phyloP scores from a whole-genome alignment of 768 basidiomycete genomes.

The Strobilomyces confusus region DNA sequence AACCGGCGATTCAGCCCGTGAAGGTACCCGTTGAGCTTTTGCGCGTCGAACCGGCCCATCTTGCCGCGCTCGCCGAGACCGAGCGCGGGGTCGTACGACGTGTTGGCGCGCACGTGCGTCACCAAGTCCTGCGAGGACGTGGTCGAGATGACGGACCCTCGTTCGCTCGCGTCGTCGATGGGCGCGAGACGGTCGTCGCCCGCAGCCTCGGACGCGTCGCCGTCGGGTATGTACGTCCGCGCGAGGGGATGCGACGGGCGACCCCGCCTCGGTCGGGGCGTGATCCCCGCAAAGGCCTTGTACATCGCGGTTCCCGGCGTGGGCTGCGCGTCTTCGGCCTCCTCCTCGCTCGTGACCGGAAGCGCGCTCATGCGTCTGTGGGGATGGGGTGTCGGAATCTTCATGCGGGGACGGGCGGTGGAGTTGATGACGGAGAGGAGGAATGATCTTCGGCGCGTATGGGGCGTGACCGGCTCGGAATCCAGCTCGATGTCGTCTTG shows the following conservation, averaged over 20 bases:
- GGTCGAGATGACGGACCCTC: slow-evolving; percentile 73
- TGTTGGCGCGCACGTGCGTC: slow-evolving; percentile 72
- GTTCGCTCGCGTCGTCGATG: slow-evolving; percentile 47
- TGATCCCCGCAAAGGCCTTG: slow-evolving; percentile 59
- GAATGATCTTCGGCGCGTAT: slow-evolving; percentile 73
- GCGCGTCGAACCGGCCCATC: slow-evolving; percentile 77
- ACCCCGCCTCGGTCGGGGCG: slow-evolving; percentile 53
- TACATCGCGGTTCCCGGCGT: slow-evolving; percentile 38
- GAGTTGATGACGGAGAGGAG: slow-evolving; percentile 82
- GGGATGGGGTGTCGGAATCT: slow-evolving; percentile 44
- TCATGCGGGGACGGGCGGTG: slow-evolving; percentile 65
- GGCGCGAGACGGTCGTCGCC: slow-evolving; percentile 21
- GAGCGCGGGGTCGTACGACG: slow-evolving; percentile 82
- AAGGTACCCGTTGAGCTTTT: slow-evolving; percentile 81
- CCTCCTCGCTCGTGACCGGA: slow-evolving; percentile 47
- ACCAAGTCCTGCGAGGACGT: slow-evolving; percentile 88
- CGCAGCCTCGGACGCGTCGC: slow-evolving; percentile 28
- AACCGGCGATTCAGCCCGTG: slow-evolving; percentile 80
- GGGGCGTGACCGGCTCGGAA: slow-evolving; percentile 59
- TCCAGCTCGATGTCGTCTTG: slow-evolving; percentile 31
- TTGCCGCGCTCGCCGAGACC: slow-evolving; percentile 67
- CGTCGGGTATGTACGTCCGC: slow-evolving; percentile 42
- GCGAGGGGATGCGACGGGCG: slow-evolving; percentile 66
- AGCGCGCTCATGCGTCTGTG: slow-evolving; percentile 51
- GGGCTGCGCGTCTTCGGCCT: slow-evolving; percentile 29